phyloP scores from a whole-genome alignment of 768 basidiomycete species.

The Termitomyces sp. region DNA sequence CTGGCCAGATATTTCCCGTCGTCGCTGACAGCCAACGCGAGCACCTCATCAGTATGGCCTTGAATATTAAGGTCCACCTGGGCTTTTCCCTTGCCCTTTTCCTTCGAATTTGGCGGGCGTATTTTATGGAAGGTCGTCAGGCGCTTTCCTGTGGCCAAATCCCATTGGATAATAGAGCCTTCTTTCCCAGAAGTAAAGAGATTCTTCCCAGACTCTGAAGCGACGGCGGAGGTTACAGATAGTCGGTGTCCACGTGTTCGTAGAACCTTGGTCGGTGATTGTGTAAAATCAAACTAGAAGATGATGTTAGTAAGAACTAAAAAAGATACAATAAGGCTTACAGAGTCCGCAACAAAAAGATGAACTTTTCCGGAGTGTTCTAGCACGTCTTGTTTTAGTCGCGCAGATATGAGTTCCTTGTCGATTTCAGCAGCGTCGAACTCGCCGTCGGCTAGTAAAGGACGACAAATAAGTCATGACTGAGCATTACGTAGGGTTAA shows the following conservation, averaged over 20 bases:
- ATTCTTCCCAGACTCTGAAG: conserved; percentile 65
- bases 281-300: conserved; percentile 53
- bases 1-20: conserved; percentile 87
- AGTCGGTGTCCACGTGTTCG: conserved; percentile 73
- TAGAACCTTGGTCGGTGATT: conserved; percentile 44
- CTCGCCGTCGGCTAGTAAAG: conserved; percentile 68
- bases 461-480: not conserved
- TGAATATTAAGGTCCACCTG: conserved; percentile 36
- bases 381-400: conserved; percentile 89
- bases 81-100: conserved; percentile 52
- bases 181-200: conserved; percentile 93
- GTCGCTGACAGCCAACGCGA: conserved; percentile 77
- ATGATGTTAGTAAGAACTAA: not conserved
- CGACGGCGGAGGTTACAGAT: conserved; percentile 78
- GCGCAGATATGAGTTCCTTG: conserved; percentile 83
- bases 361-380: conserved; percentile 88
- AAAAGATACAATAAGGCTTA: conserved; percentile 31
- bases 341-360: conserved; percentile 72
- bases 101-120: conserved; percentile 36
- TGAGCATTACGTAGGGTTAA: not conserved
- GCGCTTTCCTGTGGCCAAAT: conserved; percentile 62
- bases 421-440: conserved; percentile 97
- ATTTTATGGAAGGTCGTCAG: conserved; percentile 58
- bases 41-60: conserved; percentile 87
- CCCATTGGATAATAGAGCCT: conserved; percentile 86